Evolutionary conservation across 176 grass and related monocot genomes (phyloP), one percentile per base, ranked within the genome.

Genomic region (Raddia guianensis): DNA sequence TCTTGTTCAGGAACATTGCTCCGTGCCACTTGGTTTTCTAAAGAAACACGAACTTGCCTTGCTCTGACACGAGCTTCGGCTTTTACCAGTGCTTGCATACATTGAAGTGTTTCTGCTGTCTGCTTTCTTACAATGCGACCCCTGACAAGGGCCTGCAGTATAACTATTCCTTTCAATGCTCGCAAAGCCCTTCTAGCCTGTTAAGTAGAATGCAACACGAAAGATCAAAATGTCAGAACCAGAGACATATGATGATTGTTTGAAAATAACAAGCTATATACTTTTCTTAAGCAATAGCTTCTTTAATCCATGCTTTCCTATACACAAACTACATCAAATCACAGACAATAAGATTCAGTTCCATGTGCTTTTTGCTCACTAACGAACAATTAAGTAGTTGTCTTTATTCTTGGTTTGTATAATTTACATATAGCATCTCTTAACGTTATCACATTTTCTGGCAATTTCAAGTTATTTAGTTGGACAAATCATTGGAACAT

Each of bases 61-160:
- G 93, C 90, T 76, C 93, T 84, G 15, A 95, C 89, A 89, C 93
- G 90, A 81, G 96, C 90, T 84, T 99, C 88, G 47, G 90, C 96
- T 91, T 89, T 80, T 75, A 95, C 89, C 61, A 99, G 68, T 6
- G 73, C 90, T 77, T 93, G 96, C 89, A 95, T 99, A 82, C 96
- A 99, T 12, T 92, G 85, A 82, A 95, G 93, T 54, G 96, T 95
- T 59, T 92, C 94, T 81, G 89, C 69, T 87, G 96, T 91, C 70
- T 99, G 90, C 73, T 93, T 95, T 93, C 96, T 95, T 66, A 91
- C 79, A 82, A 88, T 82, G 86, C 93, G 82, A 50, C 93, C 96
- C 87, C 96, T 91, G 47, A 95, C 89, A 89, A 99, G 93, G 20
- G 96, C 90, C 82, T 99, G 96, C 43, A 95, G 82, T 84, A 90